phyloP scores from a whole-genome alignment of 2,329 filamentous ascomycete species.

The Colletotrichum kahawae region DNA sequence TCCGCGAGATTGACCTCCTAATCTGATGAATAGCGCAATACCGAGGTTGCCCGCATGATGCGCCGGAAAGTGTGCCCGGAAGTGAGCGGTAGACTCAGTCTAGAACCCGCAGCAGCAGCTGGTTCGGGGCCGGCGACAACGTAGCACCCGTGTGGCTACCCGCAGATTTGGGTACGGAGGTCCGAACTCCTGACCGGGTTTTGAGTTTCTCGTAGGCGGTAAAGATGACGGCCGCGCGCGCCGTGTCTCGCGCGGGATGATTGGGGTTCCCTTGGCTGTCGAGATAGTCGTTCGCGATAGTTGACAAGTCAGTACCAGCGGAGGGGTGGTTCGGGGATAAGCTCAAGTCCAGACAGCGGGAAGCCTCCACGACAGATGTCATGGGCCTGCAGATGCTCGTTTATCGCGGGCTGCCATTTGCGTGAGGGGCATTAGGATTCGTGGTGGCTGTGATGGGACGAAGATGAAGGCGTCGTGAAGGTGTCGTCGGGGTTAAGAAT shows the following conservation, averaged over 20 bases:
- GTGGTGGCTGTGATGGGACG: not conserved
- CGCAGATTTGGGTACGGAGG: not conserved
- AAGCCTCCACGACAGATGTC: not conserved
- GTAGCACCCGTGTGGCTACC: not conserved
- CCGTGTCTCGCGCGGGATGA: not conserved
- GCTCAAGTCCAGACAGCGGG: not conserved
- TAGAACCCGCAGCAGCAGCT: not conserved
- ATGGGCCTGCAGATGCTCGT: not conserved
- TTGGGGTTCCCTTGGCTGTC: not conserved
- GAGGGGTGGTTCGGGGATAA: not conserved
- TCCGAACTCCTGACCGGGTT: not conserved
- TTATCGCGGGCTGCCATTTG: not conserved
- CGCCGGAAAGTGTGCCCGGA: not conserved
- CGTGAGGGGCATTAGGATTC: not conserved
- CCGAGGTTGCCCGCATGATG: not conserved
- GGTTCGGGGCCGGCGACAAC: not conserved
- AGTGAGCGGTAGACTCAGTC: not conserved
- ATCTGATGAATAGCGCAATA: not conserved
- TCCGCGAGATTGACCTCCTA: not conserved
- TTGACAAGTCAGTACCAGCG: not conserved
- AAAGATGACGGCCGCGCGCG: not conserved
- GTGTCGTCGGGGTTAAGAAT: not conserved
- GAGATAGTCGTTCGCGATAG: not conserved
- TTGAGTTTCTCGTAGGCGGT: not conserved
- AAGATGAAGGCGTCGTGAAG: not conserved